phyloP scores from a whole-genome alignment of 1,139 yeast species.

The Blastobotrys buckinghamii region DNA sequence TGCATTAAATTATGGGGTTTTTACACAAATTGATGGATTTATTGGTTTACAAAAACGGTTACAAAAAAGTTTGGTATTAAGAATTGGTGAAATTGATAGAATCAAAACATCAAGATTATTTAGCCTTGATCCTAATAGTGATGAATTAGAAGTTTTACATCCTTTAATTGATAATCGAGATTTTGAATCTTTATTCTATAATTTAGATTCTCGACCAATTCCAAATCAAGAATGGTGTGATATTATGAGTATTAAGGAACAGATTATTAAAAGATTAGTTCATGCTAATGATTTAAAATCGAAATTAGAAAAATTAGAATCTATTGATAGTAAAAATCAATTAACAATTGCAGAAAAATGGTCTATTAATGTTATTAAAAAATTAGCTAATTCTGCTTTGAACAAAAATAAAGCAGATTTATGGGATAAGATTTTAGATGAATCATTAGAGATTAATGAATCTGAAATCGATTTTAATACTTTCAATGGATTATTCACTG shows the following conservation, averaged over 20 bases:
- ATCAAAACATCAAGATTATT: conserved; percentile 8
- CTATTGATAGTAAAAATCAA: conserved; percentile 11
- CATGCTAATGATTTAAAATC: conserved; percentile 16
- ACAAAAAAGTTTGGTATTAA: conserved; percentile 22
- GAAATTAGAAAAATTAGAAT: conserved; percentile 12
- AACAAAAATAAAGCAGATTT: conserved; percentile 11
- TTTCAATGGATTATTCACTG: conserved; percentile 27
- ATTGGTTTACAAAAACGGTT: conserved; percentile 35
- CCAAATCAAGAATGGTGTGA: conserved; percentile 23
- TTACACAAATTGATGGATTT: conserved; percentile 58
- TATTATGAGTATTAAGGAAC: conserved; percentile 21
- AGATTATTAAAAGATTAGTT: conserved; percentile 21
- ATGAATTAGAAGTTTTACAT: conserved; percentile 6
- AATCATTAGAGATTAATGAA: neutral
- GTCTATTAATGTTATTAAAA: conserved; percentile 27
- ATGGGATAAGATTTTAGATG: conserved; percentile 14
- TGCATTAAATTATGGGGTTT: conserved; percentile 52
- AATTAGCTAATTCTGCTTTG: conserved; percentile 19
- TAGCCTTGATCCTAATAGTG: conserved; percentile 9
- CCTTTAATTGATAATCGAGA: conserved; percentile 29
- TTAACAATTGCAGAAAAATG: conserved; percentile 29
- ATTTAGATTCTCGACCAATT: conserved; percentile 20
- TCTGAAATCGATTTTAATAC: conserved; percentile 25
- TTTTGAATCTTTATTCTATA: conserved; percentile 24
- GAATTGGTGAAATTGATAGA: conserved; percentile 16